Evolutionary conservation across 2,329 filamentous ascomycete species (phyloP), one percentile per base, ranked within the genome.

Genomic region (Aspergillus clavatus): DNA sequence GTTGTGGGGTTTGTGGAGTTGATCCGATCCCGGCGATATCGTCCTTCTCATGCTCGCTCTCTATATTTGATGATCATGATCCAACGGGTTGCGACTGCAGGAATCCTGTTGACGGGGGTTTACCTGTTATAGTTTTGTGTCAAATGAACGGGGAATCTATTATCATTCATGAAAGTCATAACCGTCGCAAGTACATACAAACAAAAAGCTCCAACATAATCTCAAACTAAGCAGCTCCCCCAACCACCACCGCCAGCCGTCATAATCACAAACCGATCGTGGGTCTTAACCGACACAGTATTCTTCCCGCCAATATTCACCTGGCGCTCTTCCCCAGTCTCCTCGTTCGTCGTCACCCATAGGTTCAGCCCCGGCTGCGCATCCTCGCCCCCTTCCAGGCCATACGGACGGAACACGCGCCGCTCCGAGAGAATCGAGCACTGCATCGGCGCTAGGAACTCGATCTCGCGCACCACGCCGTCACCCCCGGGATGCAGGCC

Each of bases 321-420:
- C 39, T 70, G 70, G 35, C 77, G 68, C 47, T 74, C 73, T 49
- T 73, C 69, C 1, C 68, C 70, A 33, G 56, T 70, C 64, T 80
- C 81, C 54, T 75, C 72, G 42, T 91, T 83, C 49, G 80, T 84
- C 6, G 87, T 75, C 24, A 94, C 83, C 91, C 91, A 97, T 37
- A 94, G 72, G 56, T 97, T 97, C 50, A 90, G 71, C 0, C 91
- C 91, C 40, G 86, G 84, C 55, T 81, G 70, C 0, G 82, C 91
- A 50, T 91, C 85, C 45, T 83, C 84, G 3, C 91, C 91, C 0
- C 91, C 91, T 18, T 82, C 83, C 47, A 96, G 75, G 0, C 91
- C 90, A 55, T 90, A 95, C 1, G 89, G 89, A 42, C 80, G 76
- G 51, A 86, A 83, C 0, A 91, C 86, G 23, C 89, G 71, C 14